Evolutionary conservation across 2,329 filamentous ascomycete species (phyloP).

Genomic region (Grosmannia serpens): DNA sequence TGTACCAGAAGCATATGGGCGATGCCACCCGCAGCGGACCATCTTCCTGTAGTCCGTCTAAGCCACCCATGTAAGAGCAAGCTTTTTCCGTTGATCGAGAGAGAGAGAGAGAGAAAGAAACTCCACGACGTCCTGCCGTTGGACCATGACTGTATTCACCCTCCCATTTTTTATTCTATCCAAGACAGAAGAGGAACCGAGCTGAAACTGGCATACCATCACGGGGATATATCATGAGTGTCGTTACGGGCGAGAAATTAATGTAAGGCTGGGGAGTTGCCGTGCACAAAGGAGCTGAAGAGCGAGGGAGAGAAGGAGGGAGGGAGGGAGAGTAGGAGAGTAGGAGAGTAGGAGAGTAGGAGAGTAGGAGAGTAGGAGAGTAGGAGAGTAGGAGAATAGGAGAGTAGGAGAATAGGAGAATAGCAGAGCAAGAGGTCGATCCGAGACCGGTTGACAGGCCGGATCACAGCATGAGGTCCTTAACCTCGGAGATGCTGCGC

Average conservation of each 20-base stretch:
- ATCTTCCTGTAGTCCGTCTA: background rate
- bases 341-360: background rate
- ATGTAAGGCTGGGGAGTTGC: background rate
- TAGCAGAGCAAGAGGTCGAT: background rate
- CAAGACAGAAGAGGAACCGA: background rate
- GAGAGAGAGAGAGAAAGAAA: background rate
- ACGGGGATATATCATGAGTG: background rate
- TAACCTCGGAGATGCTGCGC: slow-evolving; percentile 47
- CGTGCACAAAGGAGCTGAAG: background rate
- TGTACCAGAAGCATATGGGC: background rate
- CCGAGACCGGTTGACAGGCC: too few relatives aligned
- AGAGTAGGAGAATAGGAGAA: background rate
- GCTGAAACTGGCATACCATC: background rate
- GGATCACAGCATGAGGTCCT: slow-evolving; percentile 17
- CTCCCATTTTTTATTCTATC: background rate
- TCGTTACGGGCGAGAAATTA: background rate
- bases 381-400: too few relatives aligned
- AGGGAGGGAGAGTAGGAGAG: background rate
- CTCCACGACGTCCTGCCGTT: background rate
- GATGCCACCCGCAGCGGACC: background rate
- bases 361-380: background rate
- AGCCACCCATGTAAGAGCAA: background rate
- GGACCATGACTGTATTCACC: too few relatives aligned
- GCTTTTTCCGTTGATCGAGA: background rate
- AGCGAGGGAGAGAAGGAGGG: background rate